Evolutionary conservation across 2,329 filamentous ascomycete species (phyloP).

Genomic region (Calonectria honghensis): DNA sequence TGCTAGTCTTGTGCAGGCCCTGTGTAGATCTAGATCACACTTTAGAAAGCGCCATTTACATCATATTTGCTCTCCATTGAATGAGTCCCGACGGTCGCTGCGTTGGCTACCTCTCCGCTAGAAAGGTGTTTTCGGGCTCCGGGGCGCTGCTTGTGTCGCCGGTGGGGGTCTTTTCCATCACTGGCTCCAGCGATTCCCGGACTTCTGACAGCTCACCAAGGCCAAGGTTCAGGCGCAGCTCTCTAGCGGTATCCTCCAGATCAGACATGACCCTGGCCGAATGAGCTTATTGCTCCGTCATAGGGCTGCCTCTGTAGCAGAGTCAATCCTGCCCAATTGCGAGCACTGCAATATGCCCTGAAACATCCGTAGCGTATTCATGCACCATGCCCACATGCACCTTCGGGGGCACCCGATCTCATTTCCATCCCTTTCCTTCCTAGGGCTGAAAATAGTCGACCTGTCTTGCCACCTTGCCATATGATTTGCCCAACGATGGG

Average conservation of each 20-base stretch:
- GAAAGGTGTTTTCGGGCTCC: too few species aligned
- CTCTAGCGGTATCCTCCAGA: not conserved
- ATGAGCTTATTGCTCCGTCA: not conserved
- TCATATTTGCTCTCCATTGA: too few species aligned
- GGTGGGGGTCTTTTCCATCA: too few species aligned
- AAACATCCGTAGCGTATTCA: too few species aligned
- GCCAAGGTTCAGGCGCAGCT: not conserved
- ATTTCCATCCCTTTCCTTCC: not conserved
- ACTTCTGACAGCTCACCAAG: not conserved
- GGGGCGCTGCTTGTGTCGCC: too few species aligned
- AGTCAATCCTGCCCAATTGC: not conserved
- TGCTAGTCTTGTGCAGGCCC: too few species aligned
- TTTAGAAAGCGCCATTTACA: not conserved
- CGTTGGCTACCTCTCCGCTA: not conserved
- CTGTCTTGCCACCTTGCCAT: not conserved
- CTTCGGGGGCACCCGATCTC: too few species aligned
- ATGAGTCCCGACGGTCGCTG: not conserved
- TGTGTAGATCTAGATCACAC: not conserved
- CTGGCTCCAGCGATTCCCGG: not conserved
- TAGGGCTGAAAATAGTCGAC: not conserved
- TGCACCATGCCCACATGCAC: too few species aligned
- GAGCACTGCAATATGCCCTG: too few species aligned
- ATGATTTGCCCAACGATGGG: not conserved
- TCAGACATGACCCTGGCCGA: not conserved
- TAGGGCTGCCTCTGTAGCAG: not conserved